These are phyloP conservation scores for Dryas integrifolia DNA, from an alignment of 331 rosid genomes.

Conservation along the genomic window DNA sequence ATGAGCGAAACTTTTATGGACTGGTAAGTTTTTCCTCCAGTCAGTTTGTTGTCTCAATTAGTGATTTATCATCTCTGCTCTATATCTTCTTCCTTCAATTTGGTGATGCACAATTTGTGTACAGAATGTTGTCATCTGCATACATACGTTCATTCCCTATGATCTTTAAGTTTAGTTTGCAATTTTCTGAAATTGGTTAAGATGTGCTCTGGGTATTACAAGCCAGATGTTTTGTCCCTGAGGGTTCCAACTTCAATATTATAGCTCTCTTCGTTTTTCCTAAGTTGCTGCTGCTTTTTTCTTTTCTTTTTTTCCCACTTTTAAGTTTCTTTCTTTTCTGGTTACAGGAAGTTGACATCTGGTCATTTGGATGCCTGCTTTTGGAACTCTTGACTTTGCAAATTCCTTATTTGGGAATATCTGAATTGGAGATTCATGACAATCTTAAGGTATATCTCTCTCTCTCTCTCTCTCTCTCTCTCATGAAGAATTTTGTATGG, in stretches of 20 bases:
- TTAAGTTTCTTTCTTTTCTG: conserved; percentile 24
- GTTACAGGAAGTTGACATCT: conserved; percentile 87
- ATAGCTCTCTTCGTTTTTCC: neutral
- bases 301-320: neutral
- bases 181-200: neutral
- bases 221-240: neutral
- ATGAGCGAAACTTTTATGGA: conserved; percentile 58
- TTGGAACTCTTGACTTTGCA: conserved; percentile 73
- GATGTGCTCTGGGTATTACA: neutral
- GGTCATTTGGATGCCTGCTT: conserved; percentile 96
- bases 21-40: conserved; percentile 47
- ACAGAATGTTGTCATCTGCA: neutral
- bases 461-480: neutral
- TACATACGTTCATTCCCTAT: neutral
- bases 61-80: neutral
- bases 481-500: neutral
- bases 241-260: neutral
- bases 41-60: neutral
- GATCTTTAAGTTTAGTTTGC: neutral
- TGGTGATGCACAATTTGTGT: neutral
- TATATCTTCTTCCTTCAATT: neutral
- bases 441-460: conserved; percentile 50
- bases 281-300: neutral
- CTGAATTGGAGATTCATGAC: conserved; percentile 62
- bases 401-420: conserved; percentile 62